Conservation (phyloP, 352 stramenopile genomes). For the Phytophthora brassicae region DNA sequence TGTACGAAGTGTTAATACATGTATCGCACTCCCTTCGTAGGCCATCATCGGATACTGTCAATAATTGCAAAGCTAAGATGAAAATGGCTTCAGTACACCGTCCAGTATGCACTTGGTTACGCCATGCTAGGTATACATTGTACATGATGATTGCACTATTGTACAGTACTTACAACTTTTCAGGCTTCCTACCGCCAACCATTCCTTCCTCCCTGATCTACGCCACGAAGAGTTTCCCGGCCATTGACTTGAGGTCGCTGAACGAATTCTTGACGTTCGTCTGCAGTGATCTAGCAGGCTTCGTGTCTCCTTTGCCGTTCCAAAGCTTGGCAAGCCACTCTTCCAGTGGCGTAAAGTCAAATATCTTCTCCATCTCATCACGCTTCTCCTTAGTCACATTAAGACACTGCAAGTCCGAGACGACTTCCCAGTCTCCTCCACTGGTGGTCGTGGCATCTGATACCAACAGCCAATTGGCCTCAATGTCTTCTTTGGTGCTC, state of each 20-base stretch:
- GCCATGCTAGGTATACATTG: too few relatives aligned
- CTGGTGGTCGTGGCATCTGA: slow-evolving; percentile 59
- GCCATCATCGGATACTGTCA: not conserved
- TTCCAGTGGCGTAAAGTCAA: slow-evolving; percentile 63
- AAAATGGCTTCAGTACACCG: slow-evolving; percentile 1
- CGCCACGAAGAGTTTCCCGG: slow-evolving; percentile 53
- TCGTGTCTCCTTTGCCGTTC: slow-evolving; percentile 28
- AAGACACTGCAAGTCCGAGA: slow-evolving; percentile 62
- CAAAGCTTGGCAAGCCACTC: slow-evolving; percentile 69
- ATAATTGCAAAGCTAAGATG: not conserved
- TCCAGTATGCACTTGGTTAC: not conserved
- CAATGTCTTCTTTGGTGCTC: slow-evolving; percentile 75
- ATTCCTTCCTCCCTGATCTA: slow-evolving; percentile 13
- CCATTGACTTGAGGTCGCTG: slow-evolving; percentile 58
- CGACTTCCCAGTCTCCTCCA: slow-evolving; percentile 70
- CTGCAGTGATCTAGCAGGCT: slow-evolving; percentile 34
- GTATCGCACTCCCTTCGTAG: not conserved
- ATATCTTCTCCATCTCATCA: slow-evolving; percentile 57
- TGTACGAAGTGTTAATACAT: too few relatives aligned
- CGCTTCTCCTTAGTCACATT: slow-evolving; percentile 61
- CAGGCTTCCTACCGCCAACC: too few relatives aligned
- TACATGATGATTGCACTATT: slow-evolving; percentile 6
- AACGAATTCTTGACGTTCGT: slow-evolving; percentile 60
- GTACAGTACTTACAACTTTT: slow-evolving; percentile 23
- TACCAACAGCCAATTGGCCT: slow-evolving; percentile 82